Percentiles rank a stretch among this genome's conserved stretches.
These are phyloP conservation scores for Singerocomus rubriflavus DNA, from an alignment of 1,284 basidiomycete genomes.

Conservation along the genomic window DNA sequence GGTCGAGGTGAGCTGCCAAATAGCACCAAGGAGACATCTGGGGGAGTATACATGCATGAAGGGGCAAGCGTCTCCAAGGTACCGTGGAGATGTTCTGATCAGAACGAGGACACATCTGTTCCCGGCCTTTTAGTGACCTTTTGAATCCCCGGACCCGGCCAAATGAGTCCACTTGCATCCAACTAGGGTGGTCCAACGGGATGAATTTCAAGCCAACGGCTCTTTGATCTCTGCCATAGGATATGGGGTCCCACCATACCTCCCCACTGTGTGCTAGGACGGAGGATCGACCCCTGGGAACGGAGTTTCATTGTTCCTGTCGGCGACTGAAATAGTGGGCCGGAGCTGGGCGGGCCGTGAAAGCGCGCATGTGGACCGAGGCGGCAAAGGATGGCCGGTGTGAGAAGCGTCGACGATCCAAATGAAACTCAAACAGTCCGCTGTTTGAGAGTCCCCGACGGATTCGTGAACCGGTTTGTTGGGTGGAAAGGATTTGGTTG, in stretches of 20 bases:
- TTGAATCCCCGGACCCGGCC: background rate
- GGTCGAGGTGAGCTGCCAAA: too few species aligned
- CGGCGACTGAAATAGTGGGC: too few species aligned
- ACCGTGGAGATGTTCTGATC: background rate
- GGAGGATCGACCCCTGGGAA: too few species aligned
- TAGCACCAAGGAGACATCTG: background rate
- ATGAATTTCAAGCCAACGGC: too few species aligned
- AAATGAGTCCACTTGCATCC: too few species aligned
- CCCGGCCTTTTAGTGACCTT: background rate
- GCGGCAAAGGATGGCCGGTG: slow-evolving; percentile 25
- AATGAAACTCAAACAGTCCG: slow-evolving; percentile 33
- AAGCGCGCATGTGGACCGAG: slow-evolving; percentile 5
- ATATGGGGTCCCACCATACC: too few species aligned
- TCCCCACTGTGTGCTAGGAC: too few species aligned
- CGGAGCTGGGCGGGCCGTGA: slow-evolving; percentile 1
- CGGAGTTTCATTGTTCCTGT: too few species aligned
- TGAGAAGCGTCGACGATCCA: slow-evolving; percentile 25
- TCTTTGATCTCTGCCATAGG: too few species aligned
- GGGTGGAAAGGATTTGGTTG: slow-evolving; percentile 10
- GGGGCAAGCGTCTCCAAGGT: background rate
- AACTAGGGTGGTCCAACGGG: too few species aligned
- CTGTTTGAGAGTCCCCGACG: slow-evolving; percentile 26
- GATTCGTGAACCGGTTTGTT: slow-evolving; percentile 23
- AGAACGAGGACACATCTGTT: background rate
- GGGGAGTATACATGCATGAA: slow-evolving; percentile 6